Evolutionary conservation across 768 basidiomycete species (phyloP), one percentile per base, ranked within the genome.

Genomic region (Pleurotus pulmonarius): DNA sequence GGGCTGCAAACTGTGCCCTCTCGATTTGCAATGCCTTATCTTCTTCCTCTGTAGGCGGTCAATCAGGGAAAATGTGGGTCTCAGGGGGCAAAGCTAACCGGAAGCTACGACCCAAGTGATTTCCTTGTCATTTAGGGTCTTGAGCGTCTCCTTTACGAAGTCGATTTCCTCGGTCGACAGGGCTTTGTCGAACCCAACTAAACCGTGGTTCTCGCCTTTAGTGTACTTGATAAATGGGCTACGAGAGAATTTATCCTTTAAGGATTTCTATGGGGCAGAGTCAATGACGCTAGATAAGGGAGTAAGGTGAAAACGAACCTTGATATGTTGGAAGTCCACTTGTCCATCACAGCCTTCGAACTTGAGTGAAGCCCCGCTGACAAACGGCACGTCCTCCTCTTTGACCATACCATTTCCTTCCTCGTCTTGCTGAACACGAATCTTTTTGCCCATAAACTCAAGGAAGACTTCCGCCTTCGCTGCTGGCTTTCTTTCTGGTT

Each of bases 1-100:
- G 51, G 13, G 88, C 90, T 3, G 87, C 85, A 15, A 78, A 75
- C 59, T 86, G 80, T 2, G 88, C 89, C 9, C 90, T 86, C 65
- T 90, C 85, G 25, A 90, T 74, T 64, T 88, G 86, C 73, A 90
- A 90, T 1, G 73, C 71, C 63, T 83, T 86, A 63, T 91, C 89
- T 47, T 82, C 82, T 22, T 84, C 83, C 77, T 90, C 90, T 89
- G 59, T 58, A 4, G 53, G 25, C 43, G 9, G 4, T 5, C 25
- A 49, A 24, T 11, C 43, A 34, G 34, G 11, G n/a, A 49, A 37
- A 25, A 25, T 24, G 12, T 26, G 34, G 39, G 16, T 40, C n/a
- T 20, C 4, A 29, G 22, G 43, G 3, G 22, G 41, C 46, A 9
- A 46, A 18, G 67, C 80, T 48, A 44, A 86, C 88, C 88, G 29